Base-by-base conservation (phyloP, 1,284 basidiomycete genomes). In the Trichosporon inkin region DNA sequence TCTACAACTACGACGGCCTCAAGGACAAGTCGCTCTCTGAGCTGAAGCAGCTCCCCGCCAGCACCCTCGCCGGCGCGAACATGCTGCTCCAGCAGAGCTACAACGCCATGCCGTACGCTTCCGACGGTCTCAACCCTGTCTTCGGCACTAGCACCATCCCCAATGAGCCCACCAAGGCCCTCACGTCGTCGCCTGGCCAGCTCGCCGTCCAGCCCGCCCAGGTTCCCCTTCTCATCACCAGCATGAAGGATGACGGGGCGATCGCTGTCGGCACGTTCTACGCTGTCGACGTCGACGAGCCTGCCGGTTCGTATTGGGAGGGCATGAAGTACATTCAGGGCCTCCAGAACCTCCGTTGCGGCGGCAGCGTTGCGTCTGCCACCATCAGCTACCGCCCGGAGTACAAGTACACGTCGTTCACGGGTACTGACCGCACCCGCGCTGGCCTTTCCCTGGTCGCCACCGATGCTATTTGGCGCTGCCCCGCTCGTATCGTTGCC, bases 241-340 rank as follows among this genome's bases (percentile, higher is more conserved):
- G 82, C n/a, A 86, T 88, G 16, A 72, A 77, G 35, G 79, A 90
- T 70, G 89, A 92, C 68, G 88, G 85, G 2, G 88, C 81, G 0
- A 73, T 78, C 11, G 79, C 84, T 16, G 85, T 89, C 64, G 87
- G 85, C 19, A 20, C 70, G n/a, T 55, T 73, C 32, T 11, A 41
- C 40, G n/a, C 62, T 68, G 53, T 61, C 64, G 44, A 81, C 82
- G 68, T 67, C 76, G 5, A 64, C 73, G 28, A 5, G 6, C 17
- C 17, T 11, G 10, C 17, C 3, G 16, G 7, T 40, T 8, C 39
- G 2, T 10, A 1, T 11, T 40, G 6, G 14, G 10, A 7, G 14
- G n/a, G 19, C 38, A 32, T 14, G 19, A 49, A 11, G 44, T 49
- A 20, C 49, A 52, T 3, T 17, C 35, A 20, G 6, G 6, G n/a